Percentiles rank a stretch among this genome's conserved stretches.
Conservation (phyloP, 129 eudicot genomes). For the Chrysanthemum seticuspe region DNA sequence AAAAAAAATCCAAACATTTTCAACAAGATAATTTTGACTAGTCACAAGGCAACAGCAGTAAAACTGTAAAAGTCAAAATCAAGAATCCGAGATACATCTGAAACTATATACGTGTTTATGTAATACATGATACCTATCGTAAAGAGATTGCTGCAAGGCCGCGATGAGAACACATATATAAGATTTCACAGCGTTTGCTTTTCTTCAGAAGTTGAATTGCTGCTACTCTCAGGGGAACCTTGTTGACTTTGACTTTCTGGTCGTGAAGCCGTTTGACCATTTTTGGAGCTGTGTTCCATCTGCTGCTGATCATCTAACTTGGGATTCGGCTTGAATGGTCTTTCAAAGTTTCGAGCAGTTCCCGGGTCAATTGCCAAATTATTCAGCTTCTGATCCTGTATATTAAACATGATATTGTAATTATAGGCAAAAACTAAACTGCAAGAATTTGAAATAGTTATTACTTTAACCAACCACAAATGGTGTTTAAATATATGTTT, state of each 20-base stretch:
- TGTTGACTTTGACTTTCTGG: slow-evolving; percentile 34
- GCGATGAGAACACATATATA: slow-evolving; percentile 10
- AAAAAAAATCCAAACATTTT: neutral
- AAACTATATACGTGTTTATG: slow-evolving; percentile 15
- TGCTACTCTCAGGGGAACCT: slow-evolving; percentile 32
- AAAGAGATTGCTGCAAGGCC: slow-evolving; percentile 10
- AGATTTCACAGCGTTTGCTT: slow-evolving; percentile 34
- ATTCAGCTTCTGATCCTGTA: slow-evolving; percentile 77
- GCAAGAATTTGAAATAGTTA: neutral
- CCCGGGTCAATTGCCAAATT: slow-evolving; percentile 74
- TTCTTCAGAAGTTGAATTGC: slow-evolving; percentile 45
- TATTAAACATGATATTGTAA: neutral
- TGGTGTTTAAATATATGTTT: neutral
- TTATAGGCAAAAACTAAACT: neutral
- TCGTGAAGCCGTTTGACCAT: slow-evolving; percentile 42
- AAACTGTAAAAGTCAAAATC: slow-evolving; percentile 17
- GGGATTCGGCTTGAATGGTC: slow-evolving; percentile 60
- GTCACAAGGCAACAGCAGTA: slow-evolving; percentile 12
- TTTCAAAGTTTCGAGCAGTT: slow-evolving; percentile 75
- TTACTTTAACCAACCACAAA: neutral
- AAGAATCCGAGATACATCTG: slow-evolving; percentile 12
- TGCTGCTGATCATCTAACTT: slow-evolving; percentile 64
- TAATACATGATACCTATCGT: slow-evolving; percentile 1
- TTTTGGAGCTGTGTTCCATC: slow-evolving; percentile 43
- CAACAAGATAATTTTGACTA: slow-evolving; percentile 21